Evolutionary conservation across 2,329 filamentous ascomycete species (phyloP).

Genomic region (Arthrobotrys megalospora): DNA sequence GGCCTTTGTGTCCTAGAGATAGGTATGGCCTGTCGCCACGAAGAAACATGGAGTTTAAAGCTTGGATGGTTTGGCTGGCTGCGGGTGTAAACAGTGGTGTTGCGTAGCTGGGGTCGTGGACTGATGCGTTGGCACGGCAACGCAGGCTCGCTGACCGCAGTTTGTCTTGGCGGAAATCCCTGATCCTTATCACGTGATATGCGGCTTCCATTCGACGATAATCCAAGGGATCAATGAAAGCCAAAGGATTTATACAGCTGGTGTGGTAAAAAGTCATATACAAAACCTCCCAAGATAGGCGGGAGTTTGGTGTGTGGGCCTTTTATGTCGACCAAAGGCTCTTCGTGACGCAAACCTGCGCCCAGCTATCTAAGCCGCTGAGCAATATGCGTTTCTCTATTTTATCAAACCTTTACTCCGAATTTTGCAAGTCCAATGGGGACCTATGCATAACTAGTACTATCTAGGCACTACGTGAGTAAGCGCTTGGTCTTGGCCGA

Average conservation of each 20-base stretch:
- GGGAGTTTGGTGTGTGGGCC: no score
- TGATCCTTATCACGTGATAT: not conserved
- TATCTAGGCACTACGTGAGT: not conserved
- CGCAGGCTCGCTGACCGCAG: not conserved
- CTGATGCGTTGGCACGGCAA: constrained; percentile 31
- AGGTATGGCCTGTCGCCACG: not conserved
- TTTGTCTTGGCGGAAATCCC: not conserved
- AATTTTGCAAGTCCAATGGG: no score
- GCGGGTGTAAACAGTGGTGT: constrained; percentile 19
- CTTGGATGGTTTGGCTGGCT: not conserved
- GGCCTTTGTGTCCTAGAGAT: not conserved
- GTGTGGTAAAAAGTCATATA: no score
- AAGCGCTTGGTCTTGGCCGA: not conserved
- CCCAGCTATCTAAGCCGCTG: no score
- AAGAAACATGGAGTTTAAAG: constrained; percentile 25
- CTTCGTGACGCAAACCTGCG: no score
- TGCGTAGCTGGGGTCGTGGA: not conserved
- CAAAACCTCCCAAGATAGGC: no score
- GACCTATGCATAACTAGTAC: no score
- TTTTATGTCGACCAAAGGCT: no score
- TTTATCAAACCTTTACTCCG: no score
- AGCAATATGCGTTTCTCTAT: no score
- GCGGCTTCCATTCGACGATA: not conserved
- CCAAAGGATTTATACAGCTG: no score
- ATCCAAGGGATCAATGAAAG: no score